Evolutionary conservation across 2,329 filamentous ascomycete species (phyloP).

Genomic region (Achaetomium macrosporum): DNA sequence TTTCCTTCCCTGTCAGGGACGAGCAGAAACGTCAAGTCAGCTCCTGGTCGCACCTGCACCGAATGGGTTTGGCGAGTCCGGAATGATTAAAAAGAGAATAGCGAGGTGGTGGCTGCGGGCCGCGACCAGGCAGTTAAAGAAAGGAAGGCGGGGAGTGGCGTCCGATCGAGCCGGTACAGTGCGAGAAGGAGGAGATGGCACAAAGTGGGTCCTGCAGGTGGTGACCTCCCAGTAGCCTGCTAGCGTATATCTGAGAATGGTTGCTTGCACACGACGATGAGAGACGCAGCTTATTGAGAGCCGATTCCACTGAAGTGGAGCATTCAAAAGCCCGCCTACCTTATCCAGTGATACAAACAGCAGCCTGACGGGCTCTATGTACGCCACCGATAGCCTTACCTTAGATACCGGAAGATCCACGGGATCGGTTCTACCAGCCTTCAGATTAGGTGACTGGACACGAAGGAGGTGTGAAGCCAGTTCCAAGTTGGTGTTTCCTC

Average conservation of each 20-base stretch:
- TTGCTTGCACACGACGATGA: constrained; percentile 12
- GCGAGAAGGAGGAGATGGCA: constrained; percentile 22
- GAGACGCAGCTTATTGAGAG: neutral
- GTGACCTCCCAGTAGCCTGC: constrained; percentile 22
- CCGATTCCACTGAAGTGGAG: too few relatives aligned
- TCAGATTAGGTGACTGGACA: neutral
- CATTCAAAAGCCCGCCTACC: too few relatives aligned
- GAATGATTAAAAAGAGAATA: constrained; percentile 47
- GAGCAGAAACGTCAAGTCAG: constrained; percentile 31
- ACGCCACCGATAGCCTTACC: neutral
- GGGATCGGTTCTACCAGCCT: neutral
- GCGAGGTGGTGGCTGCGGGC: constrained; percentile 43
- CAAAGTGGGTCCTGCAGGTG: constrained; percentile 22
- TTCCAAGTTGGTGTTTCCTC: neutral
- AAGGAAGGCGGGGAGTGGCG: constrained; percentile 29
- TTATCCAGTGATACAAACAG: too few relatives aligned
- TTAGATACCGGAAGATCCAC: neutral
- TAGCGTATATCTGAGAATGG: neutral
- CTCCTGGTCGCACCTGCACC: constrained; percentile 31
- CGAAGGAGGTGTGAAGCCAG: neutral
- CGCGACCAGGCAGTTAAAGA: constrained; percentile 37
- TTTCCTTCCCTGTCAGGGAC: constrained; percentile 35
- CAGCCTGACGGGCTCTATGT: too few relatives aligned
- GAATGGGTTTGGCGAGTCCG: constrained; percentile 43
- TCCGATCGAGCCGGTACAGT: constrained; percentile 19